phyloP scores from a whole-genome alignment of 1,139 yeast species.

The Candida sp. region DNA sequence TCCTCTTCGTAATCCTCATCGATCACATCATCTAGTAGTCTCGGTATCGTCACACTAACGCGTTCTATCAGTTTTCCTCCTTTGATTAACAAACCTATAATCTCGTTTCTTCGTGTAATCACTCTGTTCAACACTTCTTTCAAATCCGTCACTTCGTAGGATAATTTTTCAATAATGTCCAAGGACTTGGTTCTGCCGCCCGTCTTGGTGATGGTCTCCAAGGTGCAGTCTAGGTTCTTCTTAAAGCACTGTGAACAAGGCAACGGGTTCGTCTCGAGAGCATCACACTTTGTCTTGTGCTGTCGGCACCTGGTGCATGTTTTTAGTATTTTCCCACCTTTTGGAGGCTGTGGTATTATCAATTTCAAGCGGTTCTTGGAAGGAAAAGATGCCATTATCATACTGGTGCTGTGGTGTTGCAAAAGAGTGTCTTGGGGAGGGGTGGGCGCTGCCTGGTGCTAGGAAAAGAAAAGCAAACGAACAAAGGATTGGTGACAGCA shows the following conservation, averaged over 20 bases:
- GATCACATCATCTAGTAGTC: not conserved
- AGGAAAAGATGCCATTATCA: constrained; percentile 23
- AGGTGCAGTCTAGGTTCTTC: constrained; percentile 52
- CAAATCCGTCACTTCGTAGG: constrained; percentile 27
- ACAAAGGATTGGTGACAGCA: not conserved
- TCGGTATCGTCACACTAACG: constrained; percentile 5
- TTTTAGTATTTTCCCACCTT: constrained; percentile 41
- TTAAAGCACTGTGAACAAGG: constrained; percentile 64
- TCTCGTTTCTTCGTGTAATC: constrained; percentile 26
- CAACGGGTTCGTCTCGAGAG: constrained; percentile 49
- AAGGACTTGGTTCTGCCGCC: constrained; percentile 29
- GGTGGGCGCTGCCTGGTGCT: not conserved
- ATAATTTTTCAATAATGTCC: constrained; percentile 35
- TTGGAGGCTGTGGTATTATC: constrained; percentile 21
- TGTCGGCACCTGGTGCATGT: constrained; percentile 68
- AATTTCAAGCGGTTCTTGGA: constrained; percentile 25
- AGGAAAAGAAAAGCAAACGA: not conserved
- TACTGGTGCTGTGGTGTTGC: constrained; percentile 5
- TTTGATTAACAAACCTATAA: constrained; percentile 27
- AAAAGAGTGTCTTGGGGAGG: no score
- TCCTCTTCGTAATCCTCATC: not conserved
- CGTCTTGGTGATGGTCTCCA: constrained; percentile 42
- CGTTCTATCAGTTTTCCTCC: constrained; percentile 18
- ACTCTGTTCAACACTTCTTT: constrained; percentile 17
- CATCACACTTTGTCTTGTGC: constrained; percentile 71